Conservation (phyloP, 768 basidiomycete species). For the Lactifluus pinguis region DNA sequence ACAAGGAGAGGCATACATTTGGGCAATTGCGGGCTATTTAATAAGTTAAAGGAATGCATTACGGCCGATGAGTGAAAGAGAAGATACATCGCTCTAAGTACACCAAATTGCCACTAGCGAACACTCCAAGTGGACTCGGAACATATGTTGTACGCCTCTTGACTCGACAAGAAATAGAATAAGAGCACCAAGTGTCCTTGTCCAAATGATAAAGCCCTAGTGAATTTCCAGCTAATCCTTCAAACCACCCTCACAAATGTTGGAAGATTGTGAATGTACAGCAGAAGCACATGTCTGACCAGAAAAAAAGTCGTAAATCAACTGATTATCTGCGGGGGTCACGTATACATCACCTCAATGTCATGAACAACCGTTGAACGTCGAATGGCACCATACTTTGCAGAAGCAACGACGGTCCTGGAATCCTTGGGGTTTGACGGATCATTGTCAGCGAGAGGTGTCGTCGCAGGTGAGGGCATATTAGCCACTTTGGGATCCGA, state of each 20-base stretch:
- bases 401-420: not conserved
- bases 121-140: not conserved
- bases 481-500: slow-evolving; percentile 4
- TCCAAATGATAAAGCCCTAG: not conserved
- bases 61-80: no score
- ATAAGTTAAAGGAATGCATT: no score
- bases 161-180: not conserved
- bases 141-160: not conserved
- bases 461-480: not conserved
- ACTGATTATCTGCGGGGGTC: not conserved
- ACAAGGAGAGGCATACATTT: no score
- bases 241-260: not conserved
- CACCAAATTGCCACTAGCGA: not conserved
- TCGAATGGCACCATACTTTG: slow-evolving; percentile 7
- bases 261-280: not conserved
- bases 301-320: not conserved
- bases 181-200: not conserved
- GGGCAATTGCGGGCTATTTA: no score
- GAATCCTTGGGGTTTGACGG: not conserved
- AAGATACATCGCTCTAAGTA: not conserved
- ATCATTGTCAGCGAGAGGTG: not conserved
- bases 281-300: not conserved
- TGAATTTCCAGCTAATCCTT: not conserved
- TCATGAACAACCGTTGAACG: not conserved
- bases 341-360: not conserved